Evolutionary conservation across 345 rosid species (phyloP), one percentile per base, ranked within the genome.

Genomic region (Murraya paniculata): DNA sequence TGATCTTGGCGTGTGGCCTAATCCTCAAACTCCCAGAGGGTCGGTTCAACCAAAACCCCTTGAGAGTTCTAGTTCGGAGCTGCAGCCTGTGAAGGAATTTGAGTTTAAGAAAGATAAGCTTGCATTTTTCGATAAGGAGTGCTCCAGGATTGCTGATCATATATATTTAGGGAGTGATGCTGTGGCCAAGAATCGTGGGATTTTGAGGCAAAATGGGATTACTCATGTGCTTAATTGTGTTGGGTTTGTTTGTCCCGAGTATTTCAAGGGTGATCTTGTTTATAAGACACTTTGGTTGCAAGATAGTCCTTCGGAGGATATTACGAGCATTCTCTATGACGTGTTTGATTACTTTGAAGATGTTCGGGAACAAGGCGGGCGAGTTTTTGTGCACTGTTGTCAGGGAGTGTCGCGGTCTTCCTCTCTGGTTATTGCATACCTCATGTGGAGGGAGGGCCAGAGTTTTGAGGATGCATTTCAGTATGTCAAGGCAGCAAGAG

Each of bases 271-370:
- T 68, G 95, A 91, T 80, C 93, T 91, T 78, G 90, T 88, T 76
- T 91, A 89, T 76, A 91, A 89, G 81, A 91, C 95, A 10, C 91
- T 91, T 64, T 91, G 95, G 93, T 79, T 91, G 84, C 90, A 84
- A 72, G 95, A 91, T 71, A 88, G 83, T 71, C 91, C 95, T 0
- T 87, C 91, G 0, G 95, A 91, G 85, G 95, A 91, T 70, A 91
- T 91, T 28, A 91, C 95, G 0, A 91, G 95, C 75, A 86, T 91
- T 79, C 86, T 91, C 19, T 89, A 91, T 72, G 93, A 91, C 72
- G 95, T 91, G 76, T 91, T 91, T 73, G 93, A 91, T 87, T 91
- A 91, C 85, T 91, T 91, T 72, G 95, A 91, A 81, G 95, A 91
- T 75, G 93, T 91, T 38, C 72, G 91, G 33, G 95, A 89, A 53